Conservation (phyloP, 495 filamentous ascomycete genomes). For the Penicillium maclennaniae region DNA sequence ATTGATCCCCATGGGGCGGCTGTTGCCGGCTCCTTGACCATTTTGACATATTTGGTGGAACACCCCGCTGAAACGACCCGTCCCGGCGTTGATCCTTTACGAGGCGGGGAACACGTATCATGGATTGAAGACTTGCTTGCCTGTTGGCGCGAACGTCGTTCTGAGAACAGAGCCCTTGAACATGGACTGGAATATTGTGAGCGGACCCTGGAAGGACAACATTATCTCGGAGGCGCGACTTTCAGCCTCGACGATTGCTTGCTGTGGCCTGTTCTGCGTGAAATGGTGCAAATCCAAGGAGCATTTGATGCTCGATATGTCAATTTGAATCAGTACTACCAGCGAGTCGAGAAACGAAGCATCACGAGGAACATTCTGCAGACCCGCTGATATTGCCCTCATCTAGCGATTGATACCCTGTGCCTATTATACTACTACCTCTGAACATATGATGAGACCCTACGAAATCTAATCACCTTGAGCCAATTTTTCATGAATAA, state of each 20-base stretch:
- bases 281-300: constrained; percentile 42
- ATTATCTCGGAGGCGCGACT: constrained; percentile 53
- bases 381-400: constrained; percentile 8
- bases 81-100: constrained; percentile 31
- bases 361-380: constrained; percentile 46
- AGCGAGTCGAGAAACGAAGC: constrained; percentile 45
- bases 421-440: constrained; percentile 3
- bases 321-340: constrained; percentile 53
- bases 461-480: constrained; percentile 1
- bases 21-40: constrained; percentile 33
- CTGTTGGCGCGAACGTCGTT: constrained; percentile 29
- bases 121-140: constrained; percentile 30
- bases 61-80: constrained; percentile 21
- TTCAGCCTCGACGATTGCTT: constrained; percentile 67
- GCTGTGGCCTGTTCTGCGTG: constrained; percentile 66
- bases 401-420: neutral
- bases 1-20: constrained; percentile 24
- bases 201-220: constrained; percentile 34
- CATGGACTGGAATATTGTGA: constrained; percentile 47
- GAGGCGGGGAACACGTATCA: constrained; percentile 29
- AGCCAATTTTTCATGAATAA: neutral
- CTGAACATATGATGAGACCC: constrained; percentile 12
- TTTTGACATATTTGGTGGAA: constrained; percentile 29
- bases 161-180: constrained; percentile 13
- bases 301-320: constrained; percentile 31